Conservation (phyloP, 1,284 basidiomycete genomes). For the Caloboletus firmus region DNA sequence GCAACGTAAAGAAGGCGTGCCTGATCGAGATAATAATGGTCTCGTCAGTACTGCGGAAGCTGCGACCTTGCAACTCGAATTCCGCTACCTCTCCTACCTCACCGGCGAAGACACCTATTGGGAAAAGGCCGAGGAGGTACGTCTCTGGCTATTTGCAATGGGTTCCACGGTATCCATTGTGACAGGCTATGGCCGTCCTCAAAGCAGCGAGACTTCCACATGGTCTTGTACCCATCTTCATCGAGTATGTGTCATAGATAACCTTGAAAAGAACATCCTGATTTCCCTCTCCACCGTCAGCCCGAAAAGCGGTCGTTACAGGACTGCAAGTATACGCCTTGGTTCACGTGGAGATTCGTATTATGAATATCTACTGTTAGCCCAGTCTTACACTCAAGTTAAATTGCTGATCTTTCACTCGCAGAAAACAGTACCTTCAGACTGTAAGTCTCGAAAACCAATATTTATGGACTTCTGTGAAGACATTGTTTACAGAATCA, state of each 20-base stretch:
- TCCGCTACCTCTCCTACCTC: constrained; percentile 84
- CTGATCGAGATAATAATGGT: constrained; percentile 64
- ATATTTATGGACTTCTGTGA: constrained; percentile 4
- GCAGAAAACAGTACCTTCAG: constrained; percentile 78
- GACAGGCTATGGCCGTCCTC: constrained; percentile 73
- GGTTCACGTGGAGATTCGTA: constrained; percentile 94
- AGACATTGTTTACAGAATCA: constrained; percentile 54
- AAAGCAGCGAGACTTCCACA: constrained; percentile 61
- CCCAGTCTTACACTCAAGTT: constrained; percentile 2
- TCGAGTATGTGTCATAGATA: constrained; percentile 52
- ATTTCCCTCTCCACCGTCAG: constrained; percentile 38
- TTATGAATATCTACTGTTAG: constrained; percentile 89
- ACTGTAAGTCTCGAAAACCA: constrained; percentile 49
- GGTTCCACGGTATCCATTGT: neutral
- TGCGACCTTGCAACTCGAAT: constrained; percentile 83
- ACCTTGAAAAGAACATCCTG: constrained; percentile 9
- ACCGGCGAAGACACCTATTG: constrained; percentile 81
- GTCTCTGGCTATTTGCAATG: constrained; percentile 9
- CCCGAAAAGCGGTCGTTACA: constrained; percentile 66
- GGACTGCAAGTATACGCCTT: constrained; percentile 78
- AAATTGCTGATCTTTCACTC: constrained; percentile 7
- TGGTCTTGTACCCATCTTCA: constrained; percentile 83
- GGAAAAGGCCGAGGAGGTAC: constrained; percentile 75
- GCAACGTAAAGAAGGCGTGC: constrained; percentile 59
- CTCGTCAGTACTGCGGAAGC: constrained; percentile 84